Percentiles rank a stretch among this genome's conserved stretches.
phyloP scores from a whole-genome alignment of 495 filamentous ascomycete species.

The Durotheca rogersii region DNA sequence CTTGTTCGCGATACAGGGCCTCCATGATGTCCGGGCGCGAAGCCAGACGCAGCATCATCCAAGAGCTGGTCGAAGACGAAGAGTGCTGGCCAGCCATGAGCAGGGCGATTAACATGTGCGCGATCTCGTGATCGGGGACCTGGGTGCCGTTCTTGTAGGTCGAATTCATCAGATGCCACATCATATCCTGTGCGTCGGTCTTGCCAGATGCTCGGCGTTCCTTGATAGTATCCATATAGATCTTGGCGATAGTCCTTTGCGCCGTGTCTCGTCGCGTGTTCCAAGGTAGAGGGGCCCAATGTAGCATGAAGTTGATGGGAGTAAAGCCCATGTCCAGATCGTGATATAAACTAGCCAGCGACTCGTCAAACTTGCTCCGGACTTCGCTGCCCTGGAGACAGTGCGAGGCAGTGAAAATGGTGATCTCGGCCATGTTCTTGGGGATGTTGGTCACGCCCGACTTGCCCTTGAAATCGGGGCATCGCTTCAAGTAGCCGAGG shows the following conservation, averaged over 20 bases:
- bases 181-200: slow-evolving; percentile 65
- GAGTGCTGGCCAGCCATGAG: slow-evolving; percentile 91
- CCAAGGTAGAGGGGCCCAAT: slow-evolving; percentile 82
- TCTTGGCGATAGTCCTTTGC: slow-evolving; percentile 70
- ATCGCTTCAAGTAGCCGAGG: slow-evolving; percentile 64
- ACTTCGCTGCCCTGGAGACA: slow-evolving; percentile 79
- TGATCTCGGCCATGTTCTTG: slow-evolving; percentile 76
- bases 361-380: slow-evolving; percentile 70
- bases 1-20: slow-evolving; percentile 74
- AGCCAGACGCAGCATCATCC: slow-evolving; percentile 79
- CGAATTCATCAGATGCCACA: slow-evolving; percentile 79
- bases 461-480: slow-evolving; percentile 64
- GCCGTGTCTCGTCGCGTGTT: slow-evolving; percentile 78
- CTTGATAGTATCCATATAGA: slow-evolving; percentile 77
- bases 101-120: slow-evolving; percentile 90
- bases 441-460: slow-evolving; percentile 65
- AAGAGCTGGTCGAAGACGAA: slow-evolving; percentile 75
- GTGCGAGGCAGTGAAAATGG: slow-evolving; percentile 80
- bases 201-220: slow-evolving; percentile 57
- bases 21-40: slow-evolving; percentile 70
- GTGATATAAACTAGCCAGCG: slow-evolving; percentile 74
- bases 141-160: slow-evolving; percentile 70
- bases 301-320: slow-evolving; percentile 81
- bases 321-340: slow-evolving; percentile 83
- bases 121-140: slow-evolving; percentile 77